These are phyloP conservation scores for Parmales sp. DNA, from an alignment of 108 stramenopile species.

Conservation along the genomic window DNA sequence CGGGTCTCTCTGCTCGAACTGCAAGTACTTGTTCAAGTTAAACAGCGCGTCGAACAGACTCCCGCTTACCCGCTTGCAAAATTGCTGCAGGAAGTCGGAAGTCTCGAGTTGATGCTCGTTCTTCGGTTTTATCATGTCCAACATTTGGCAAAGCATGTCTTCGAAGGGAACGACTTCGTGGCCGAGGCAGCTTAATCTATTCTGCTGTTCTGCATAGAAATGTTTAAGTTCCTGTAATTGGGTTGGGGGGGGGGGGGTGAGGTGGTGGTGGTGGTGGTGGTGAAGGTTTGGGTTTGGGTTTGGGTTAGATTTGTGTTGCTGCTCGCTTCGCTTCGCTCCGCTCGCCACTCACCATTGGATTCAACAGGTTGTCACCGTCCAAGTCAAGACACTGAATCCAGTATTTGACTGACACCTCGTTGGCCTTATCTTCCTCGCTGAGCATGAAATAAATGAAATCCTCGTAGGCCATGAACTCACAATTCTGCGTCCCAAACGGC, in stretches of 20 bases:
- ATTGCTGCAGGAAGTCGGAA: conserved; percentile 78
- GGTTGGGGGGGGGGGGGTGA: too few species aligned
- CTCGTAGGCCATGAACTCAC: conserved; percentile 76
- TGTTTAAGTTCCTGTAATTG: too few species aligned
- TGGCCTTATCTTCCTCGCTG: conserved; percentile 92
- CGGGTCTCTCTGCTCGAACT: conserved; percentile 93
- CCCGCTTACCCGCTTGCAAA: conserved; percentile 77
- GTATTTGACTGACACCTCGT: conserved; percentile 78
- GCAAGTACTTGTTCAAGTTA: conserved; percentile 93
- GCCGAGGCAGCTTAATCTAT: conserved; percentile 93
- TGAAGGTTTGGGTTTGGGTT: conserved; percentile 20
- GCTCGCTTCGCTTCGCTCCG: too few species aligned
- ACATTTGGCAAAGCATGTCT: conserved; percentile 97
- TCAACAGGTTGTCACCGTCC: conserved; percentile 86
- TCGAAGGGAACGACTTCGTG: conserved; percentile 92
- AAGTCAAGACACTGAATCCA: conserved; percentile 95
- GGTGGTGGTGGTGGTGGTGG: conserved; percentile 31
- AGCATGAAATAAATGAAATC: conserved; percentile 98
- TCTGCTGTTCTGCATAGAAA: conserved; percentile 80
- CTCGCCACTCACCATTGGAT: too few species aligned
- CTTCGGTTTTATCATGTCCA: conserved; percentile 89
- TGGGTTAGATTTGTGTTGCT: too few species aligned
- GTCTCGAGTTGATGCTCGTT: conserved; percentile 43
- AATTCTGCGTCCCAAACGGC: conserved; percentile 47
- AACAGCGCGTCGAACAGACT: conserved; percentile 94